phyloP scores from a whole-genome alignment of 1,284 basidiomycete genomes.

The Rhizopogon hawkerae region DNA sequence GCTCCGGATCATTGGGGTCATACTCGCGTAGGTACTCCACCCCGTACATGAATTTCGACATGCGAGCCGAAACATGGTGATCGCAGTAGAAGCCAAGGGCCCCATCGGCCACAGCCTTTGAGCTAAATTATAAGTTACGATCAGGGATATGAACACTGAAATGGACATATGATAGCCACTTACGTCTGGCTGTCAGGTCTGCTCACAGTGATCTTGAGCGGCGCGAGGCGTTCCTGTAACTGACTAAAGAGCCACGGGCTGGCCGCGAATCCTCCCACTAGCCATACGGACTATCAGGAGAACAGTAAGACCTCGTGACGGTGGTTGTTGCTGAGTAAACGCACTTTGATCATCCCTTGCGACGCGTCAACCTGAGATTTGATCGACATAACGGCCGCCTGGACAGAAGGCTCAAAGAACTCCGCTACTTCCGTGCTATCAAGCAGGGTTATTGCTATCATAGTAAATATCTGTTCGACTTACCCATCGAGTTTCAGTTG shows the following conservation, averaged over 20 bases:
- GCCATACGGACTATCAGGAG: constrained; percentile 52
- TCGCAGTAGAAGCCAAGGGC: constrained; percentile 77
- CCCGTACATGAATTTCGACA: constrained; percentile 73
- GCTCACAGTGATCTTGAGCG: constrained; percentile 52
- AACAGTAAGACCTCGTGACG: constrained; percentile 4
- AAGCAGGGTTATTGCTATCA: constrained; percentile 5
- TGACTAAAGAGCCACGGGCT: constrained; percentile 71
- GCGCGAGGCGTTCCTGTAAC: constrained; percentile 54
- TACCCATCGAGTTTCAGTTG: constrained; percentile 65
- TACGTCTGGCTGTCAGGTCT: constrained; percentile 72
- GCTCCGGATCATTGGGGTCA: constrained; percentile 56
- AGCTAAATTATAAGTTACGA: constrained; percentile 33
- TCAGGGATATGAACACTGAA: constrained; percentile 4
- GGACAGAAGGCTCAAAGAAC: constrained; percentile 68
- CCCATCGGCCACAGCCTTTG: constrained; percentile 74
- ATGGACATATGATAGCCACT: constrained; percentile 9
- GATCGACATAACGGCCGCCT: constrained; percentile 62
- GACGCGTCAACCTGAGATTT: constrained; percentile 60
- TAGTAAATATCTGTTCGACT: constrained; percentile 14
- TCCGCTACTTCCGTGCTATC: constrained; percentile 52
- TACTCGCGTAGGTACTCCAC: constrained; percentile 67
- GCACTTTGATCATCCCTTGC: constrained; percentile 54
- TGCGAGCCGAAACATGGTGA: constrained; percentile 68
- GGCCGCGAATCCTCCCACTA: constrained; percentile 74
- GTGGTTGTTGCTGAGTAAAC: constrained; percentile 3